Evolutionary conservation across 2,329 filamentous ascomycete species (phyloP).

Genomic region (Macrophomina pseudophaseolina): DNA sequence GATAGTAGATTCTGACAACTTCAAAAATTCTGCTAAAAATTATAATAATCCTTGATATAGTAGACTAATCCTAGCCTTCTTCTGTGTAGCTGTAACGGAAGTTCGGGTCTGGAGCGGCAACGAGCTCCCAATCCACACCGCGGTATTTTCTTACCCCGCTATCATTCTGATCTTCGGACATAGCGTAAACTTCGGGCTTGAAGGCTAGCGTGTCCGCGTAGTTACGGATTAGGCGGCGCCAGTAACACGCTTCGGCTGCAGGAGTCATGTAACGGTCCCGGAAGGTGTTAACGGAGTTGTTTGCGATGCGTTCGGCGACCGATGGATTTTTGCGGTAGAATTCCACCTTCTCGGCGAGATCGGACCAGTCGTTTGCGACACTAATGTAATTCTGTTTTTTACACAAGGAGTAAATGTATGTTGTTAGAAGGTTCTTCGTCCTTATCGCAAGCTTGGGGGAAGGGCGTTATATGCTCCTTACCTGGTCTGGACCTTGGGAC

Average conservation of each 20-base stretch:
- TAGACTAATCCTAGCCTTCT: too few species aligned
- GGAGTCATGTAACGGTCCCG: slow-evolving; percentile 60
- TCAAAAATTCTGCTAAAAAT: too few species aligned
- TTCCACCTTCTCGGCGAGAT: slow-evolving; percentile 44
- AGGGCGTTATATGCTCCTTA: neutral
- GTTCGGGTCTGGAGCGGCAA: too few species aligned
- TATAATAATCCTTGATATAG: too few species aligned
- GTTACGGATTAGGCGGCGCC: slow-evolving; percentile 53
- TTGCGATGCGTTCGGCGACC: slow-evolving; percentile 55
- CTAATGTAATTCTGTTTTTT: slow-evolving; percentile 50
- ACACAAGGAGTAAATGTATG: too few species aligned
- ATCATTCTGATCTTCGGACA: too few species aligned
- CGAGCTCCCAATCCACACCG: too few species aligned
- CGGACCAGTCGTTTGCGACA: slow-evolving; percentile 52
- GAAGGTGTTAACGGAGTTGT: slow-evolving; percentile 55
- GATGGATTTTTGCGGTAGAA: slow-evolving; percentile 50
- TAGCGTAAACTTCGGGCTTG: slow-evolving; percentile 25
- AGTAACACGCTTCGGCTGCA: slow-evolving; percentile 62
- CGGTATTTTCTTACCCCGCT: too few species aligned
- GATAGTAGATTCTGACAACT: too few species aligned
- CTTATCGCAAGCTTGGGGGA: too few species aligned
- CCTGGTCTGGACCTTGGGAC: slow-evolving; percentile 44
- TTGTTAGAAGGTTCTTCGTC: too few species aligned
- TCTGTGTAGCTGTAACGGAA: too few species aligned
- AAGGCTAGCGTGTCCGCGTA: slow-evolving; percentile 43